phyloP scores from a whole-genome alignment of 495 filamentous ascomycete genomes.

The Pseudomonodictys pantanalensis region DNA sequence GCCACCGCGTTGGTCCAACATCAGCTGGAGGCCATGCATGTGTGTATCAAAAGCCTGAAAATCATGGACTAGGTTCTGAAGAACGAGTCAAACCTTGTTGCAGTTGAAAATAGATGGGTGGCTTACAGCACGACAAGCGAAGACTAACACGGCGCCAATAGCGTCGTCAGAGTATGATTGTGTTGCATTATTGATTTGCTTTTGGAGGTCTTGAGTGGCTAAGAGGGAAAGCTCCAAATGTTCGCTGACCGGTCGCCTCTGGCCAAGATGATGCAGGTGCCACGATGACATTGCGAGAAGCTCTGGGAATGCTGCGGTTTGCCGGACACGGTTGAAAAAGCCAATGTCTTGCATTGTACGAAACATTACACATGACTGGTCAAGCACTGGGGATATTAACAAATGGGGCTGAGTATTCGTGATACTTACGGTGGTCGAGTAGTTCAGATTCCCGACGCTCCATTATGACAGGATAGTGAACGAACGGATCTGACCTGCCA shows the following conservation, averaged over 20 bases:
- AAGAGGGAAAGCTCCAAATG: background rate
- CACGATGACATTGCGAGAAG: slow-evolving; percentile 3
- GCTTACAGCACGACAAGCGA: slow-evolving; percentile 5
- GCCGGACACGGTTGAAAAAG: background rate
- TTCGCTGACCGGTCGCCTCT: background rate
- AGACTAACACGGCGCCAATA: slow-evolving; percentile 1
- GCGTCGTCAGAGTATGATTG: background rate
- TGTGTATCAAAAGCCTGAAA: background rate
- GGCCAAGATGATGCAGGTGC: background rate
- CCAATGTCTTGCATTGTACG: slow-evolving; percentile 3
- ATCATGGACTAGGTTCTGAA: background rate
- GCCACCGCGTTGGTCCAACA: background rate
- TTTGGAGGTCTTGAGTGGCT: background rate
- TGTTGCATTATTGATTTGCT: background rate
- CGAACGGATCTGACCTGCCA: background rate
- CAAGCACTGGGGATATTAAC: background rate
- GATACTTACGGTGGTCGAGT: background rate
- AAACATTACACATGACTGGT: slow-evolving; percentile 3
- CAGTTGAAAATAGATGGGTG: background rate
- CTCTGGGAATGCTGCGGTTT: background rate
- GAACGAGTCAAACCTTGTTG: background rate
- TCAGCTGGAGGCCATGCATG: background rate
- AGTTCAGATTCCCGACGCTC: background rate
- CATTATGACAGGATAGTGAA: slow-evolving; percentile 2
- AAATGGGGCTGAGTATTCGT: background rate